Evolutionary conservation across 148 eudicot species (phyloP).

Genomic region (Chenopodium album): DNA sequence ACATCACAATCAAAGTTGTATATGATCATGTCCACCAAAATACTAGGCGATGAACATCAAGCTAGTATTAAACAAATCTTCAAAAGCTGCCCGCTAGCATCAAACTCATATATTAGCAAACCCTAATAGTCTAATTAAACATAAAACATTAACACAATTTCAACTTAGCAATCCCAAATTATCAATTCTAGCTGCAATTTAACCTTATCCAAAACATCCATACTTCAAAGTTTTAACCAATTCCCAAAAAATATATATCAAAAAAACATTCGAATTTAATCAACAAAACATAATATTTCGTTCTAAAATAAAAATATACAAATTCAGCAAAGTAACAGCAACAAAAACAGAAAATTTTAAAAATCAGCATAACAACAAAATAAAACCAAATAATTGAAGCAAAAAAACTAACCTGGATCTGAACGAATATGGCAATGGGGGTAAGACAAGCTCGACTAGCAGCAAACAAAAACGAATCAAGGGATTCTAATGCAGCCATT

Average conservation of each 20-base stretch:
- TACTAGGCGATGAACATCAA: too few species aligned
- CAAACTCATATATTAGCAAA: neutral
- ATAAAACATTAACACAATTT: neutral
- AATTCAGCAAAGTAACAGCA: neutral
- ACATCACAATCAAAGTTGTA: neutral
- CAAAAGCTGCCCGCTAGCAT: too few species aligned
- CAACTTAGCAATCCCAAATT: neutral
- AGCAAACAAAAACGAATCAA: slow-evolving; percentile 62
- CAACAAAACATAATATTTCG: neutral
- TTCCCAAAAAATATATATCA: neutral
- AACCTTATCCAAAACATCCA: neutral
- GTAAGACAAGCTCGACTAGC: slow-evolving; percentile 60
- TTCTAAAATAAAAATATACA: neutral
- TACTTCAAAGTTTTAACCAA: neutral
- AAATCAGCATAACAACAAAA: neutral
- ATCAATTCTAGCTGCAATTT: neutral
- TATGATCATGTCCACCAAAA: neutral
- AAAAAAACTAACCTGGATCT: slow-evolving; percentile 67
- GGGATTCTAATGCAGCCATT: slow-evolving; percentile 54
- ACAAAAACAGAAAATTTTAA: neutral
- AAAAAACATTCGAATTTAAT: neutral
- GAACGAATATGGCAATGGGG: slow-evolving; percentile 60
- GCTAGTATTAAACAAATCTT: neutral
- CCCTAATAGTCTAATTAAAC: neutral
- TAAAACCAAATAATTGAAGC: neutral